phyloP scores from a whole-genome alignment of 352 stramenopile genomes.

The Thalassiosira oceanica region DNA sequence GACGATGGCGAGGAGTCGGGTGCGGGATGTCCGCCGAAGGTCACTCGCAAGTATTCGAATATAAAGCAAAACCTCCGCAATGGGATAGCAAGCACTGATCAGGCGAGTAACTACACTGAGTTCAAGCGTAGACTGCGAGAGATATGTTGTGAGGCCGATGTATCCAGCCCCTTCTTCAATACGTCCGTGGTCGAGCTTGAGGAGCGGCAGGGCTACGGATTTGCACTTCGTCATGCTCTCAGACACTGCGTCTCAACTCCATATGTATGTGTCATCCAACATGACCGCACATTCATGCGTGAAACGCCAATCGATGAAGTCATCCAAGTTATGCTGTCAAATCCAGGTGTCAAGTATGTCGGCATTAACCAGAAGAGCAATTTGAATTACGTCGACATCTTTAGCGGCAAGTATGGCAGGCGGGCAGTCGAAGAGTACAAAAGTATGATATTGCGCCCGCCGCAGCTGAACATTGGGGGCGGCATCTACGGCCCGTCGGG shows the following conservation, averaged over 20 bases:
- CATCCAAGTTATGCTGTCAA: conserved; percentile 53
- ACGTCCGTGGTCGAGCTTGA: conserved; percentile 65
- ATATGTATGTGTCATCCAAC: conserved; percentile 81
- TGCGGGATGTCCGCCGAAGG: conserved; percentile 17
- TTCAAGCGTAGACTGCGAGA: conserved; percentile 64
- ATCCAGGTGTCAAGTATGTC: conserved; percentile 69
- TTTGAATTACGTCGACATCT: conserved; percentile 75
- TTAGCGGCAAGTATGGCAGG: conserved; percentile 69
- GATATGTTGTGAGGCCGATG: conserved; percentile 42
- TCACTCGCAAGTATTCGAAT: conserved; percentile 71
- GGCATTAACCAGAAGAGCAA: conserved; percentile 75
- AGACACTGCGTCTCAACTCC: conserved; percentile 59
- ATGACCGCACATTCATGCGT: conserved; percentile 82
- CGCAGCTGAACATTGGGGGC: conserved; percentile 52
- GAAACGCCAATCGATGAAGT: conserved; percentile 59
- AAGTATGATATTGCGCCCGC: conserved; percentile 48
- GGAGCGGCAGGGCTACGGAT: conserved; percentile 74
- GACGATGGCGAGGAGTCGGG: conserved; percentile 15
- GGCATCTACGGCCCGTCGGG: conserved; percentile 58
- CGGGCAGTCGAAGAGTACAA: conserved; percentile 55
- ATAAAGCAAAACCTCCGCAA: conserved; percentile 75
- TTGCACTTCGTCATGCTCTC: conserved; percentile 72
- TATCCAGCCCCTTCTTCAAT: conserved; percentile 53
- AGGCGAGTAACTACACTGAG: conserved; percentile 64
- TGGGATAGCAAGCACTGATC: conserved; percentile 66